These are phyloP conservation scores for Fonsecaea monophora DNA, from an alignment of 2,329 filamentous ascomycete genomes.

Conservation along the genomic window DNA sequence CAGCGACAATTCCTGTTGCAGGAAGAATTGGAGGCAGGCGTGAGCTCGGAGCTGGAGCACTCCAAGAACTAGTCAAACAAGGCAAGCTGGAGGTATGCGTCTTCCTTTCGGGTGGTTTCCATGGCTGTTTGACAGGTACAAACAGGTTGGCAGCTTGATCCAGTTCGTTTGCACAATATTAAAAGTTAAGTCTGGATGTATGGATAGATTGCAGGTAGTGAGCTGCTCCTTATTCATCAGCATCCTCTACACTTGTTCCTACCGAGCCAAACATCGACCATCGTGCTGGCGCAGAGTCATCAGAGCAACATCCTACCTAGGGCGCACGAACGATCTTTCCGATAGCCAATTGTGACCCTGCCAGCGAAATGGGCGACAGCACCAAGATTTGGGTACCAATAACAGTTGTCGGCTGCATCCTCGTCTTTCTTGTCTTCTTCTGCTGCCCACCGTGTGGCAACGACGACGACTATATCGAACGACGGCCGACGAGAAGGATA, in stretches of 20 bases:
- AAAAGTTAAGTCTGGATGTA: background rate
- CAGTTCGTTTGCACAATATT: background rate
- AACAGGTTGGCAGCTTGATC: background rate
- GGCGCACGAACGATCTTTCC: background rate
- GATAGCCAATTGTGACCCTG: background rate
- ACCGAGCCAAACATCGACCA: background rate
- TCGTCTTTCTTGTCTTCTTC: slow-evolving; percentile 15
- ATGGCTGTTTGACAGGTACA: background rate
- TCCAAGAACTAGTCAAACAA: background rate
- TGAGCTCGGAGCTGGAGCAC: background rate
- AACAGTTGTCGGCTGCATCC: slow-evolving; percentile 23
- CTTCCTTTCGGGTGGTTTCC: background rate
- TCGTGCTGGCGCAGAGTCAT: background rate
- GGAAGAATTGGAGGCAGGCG: background rate
- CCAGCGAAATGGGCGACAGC: slow-evolving; percentile 17
- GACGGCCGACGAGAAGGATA: slow-evolving; percentile 9
- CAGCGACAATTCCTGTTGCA: background rate
- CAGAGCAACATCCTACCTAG: background rate
- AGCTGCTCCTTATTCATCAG: background rate
- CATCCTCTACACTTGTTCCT: background rate
- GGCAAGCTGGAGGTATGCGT: background rate
- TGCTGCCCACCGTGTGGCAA: slow-evolving; percentile 10
- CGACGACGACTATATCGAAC: slow-evolving; percentile 16
- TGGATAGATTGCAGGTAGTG: background rate
- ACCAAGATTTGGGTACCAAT: slow-evolving; percentile 31